Conservation (phyloP, 192 early-diverging fungal species). For the Kappamyces sp. region DNA sequence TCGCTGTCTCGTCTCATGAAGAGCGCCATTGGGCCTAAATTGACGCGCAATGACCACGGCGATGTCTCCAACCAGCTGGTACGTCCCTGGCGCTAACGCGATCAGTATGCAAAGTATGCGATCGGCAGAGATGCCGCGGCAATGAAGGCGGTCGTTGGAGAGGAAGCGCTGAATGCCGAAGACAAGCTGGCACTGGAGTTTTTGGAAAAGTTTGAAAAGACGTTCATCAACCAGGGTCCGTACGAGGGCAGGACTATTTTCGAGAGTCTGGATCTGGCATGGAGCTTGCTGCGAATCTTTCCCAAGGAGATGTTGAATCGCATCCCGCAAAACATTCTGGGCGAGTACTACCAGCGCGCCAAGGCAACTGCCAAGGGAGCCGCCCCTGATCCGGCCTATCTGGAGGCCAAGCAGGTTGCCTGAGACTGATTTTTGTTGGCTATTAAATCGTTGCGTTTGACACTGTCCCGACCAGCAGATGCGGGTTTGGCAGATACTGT, state of each 20-base stretch:
- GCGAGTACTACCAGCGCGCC: conserved; percentile 88
- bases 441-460: too few species aligned
- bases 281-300: conserved; percentile 98
- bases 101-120: conserved; percentile 95
- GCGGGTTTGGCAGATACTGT: too few species aligned
- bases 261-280: conserved; percentile 95
- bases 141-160: conserved; percentile 99
- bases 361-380: conserved; percentile 30
- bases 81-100: conserved; percentile 16
- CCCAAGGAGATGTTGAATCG: conserved; percentile 99
- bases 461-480: too few species aligned
- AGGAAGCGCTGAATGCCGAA: conserved; percentile 96
- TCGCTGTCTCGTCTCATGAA: conserved; percentile 99
- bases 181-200: conserved; percentile 97
- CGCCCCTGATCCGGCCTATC: conserved; percentile 1
- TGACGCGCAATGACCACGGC: conserved; percentile 97
- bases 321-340: conserved; percentile 91
- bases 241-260: conserved; percentile 96
- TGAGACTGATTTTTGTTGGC: too few species aligned
- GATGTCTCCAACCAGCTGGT: conserved; percentile 98
- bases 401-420: too few species aligned
- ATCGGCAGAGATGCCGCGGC: conserved; percentile 97
- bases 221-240: conserved; percentile 93
- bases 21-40: conserved; percentile 95
- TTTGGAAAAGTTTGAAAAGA: conserved; percentile 97